Base-by-base conservation (phyloP, 768 basidiomycete genomes). In the Boletus tomentosulus region DNA sequence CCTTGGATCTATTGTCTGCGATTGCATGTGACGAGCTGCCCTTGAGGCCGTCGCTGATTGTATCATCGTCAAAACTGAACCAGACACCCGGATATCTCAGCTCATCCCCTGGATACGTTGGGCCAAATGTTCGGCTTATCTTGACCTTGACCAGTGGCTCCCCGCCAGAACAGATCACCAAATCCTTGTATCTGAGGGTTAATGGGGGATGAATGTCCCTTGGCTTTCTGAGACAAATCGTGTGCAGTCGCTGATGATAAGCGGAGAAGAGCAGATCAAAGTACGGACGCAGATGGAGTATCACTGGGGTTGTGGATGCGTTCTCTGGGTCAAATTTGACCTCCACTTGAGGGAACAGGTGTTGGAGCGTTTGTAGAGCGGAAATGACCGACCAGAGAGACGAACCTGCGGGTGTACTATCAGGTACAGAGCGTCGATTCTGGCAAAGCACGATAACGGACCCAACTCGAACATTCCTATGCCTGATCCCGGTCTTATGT, bases 221-320 rank as follows among this genome's bases (percentile, higher is more conserved):
- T 15, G 89, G 78, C 58, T 78, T 83, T 60, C 85, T 79, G 37
- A 91, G 68, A 60, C 81, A 85, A 47, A 93, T 89, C 6, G 87
- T 90, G 52, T 87, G 87, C 19, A 93, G 76, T 22, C 90, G 82
- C 60, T 93, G 91, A 55, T 86, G 78, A 59, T 80, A 79, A 11
- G 86, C 83, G 16, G 90, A 89, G 70, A 92, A 93, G 42, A 93
- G 76, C n/a, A 93, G 78, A 66, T 92, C 89, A 50, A 93, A 75
- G 65, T 92, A 87, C 1, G 90, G 90, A 16, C 85, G 83, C 27
- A 92, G 71, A 62, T 92, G 88, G 0, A 93, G 71, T 62, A 93
- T 78, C 24, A 92, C 75, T 2, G 89, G 89, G 0, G 89, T 87
- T 1, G 78, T 83, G 12, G 81, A 74, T 13, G 87, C 79, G 30